Evolutionary conservation across 176 grass and related monocot genomes (phyloP).

Genomic region (Ampelocalamus luodianensis): DNA sequence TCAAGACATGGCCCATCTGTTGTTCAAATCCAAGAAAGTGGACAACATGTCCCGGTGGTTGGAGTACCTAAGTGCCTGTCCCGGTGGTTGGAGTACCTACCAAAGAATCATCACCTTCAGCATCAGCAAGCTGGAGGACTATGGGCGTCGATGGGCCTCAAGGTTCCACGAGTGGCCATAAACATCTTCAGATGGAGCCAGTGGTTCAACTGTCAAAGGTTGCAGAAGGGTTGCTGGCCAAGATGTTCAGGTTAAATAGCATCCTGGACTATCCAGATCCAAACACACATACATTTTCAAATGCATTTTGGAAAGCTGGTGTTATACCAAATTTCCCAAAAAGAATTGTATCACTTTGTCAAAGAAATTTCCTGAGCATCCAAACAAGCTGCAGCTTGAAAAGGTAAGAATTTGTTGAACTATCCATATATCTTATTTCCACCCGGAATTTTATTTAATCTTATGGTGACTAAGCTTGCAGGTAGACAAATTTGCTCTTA

Average conservation of each 20-base stretch:
- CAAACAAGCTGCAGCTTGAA: conserved; percentile 90
- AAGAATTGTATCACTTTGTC: conserved; percentile 78
- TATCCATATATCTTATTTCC: neutral
- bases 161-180: conserved; percentile 39
- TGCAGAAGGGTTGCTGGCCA: conserved; percentile 74
- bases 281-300: conserved; percentile 58
- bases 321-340: conserved; percentile 91
- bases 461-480: conserved; percentile 38
- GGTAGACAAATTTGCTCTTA: conserved; percentile 93
- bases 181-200: conserved; percentile 82
- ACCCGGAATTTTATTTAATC: conserved; percentile 23
- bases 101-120: too few species aligned
- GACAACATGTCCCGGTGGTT: conserved; percentile 77
- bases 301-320: conserved; percentile 90
- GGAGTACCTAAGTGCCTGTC: conserved; percentile 58
- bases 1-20: neutral
- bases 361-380: conserved; percentile 97
- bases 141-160: too few species aligned
- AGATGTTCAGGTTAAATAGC: conserved; percentile 80
- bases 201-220: conserved; percentile 85
- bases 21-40: conserved; percentile 72
- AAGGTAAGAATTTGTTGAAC: conserved; percentile 52
- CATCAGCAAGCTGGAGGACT: too few species aligned
- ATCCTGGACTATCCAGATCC: conserved; percentile 83
- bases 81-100: conserved; percentile 73